These are phyloP conservation scores for Penicillium palitans DNA, from an alignment of 2,329 filamentous ascomycete genomes.

Conservation along the genomic window DNA sequence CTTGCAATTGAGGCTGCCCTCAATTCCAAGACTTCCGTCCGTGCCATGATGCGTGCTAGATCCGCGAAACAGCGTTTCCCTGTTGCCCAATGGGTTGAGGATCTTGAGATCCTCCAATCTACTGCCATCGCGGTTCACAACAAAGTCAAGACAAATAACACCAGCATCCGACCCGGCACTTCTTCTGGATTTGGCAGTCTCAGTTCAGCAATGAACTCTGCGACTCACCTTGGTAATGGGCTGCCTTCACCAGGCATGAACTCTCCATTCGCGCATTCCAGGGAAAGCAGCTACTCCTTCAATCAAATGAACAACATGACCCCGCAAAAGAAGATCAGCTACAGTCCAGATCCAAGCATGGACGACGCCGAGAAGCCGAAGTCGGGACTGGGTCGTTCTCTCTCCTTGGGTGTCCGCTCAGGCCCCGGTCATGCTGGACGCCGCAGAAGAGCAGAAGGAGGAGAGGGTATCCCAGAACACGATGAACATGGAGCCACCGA, in stretches of 20 bases:
- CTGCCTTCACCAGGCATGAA: slow-evolving; percentile 30
- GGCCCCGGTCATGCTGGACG: slow-evolving; percentile 45
- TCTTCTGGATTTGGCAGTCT: slow-evolving; percentile 46
- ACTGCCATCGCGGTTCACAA: slow-evolving; percentile 60
- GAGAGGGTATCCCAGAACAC: slow-evolving; percentile 23
- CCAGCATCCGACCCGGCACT: slow-evolving; percentile 38
- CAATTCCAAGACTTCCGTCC: slow-evolving; percentile 56
- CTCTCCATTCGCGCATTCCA: slow-evolving; percentile 26
- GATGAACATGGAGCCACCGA: slow-evolving; percentile 17
- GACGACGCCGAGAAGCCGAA: slow-evolving; percentile 34
- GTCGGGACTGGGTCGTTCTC: slow-evolving; percentile 39
- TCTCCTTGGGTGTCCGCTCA: slow-evolving; percentile 46
- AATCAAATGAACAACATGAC: slow-evolving; percentile 37
- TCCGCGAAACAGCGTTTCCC: slow-evolving; percentile 67
- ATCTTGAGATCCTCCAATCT: slow-evolving; percentile 62
- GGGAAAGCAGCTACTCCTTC: slow-evolving; percentile 27
- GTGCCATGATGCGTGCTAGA: slow-evolving; percentile 64
- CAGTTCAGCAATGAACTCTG: slow-evolving; percentile 13
- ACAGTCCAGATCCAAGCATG: slow-evolving; percentile 38
- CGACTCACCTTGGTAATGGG: slow-evolving; percentile 16
- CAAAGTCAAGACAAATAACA: slow-evolving; percentile 38
- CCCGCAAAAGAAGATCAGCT: slow-evolving; percentile 39
- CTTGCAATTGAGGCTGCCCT: slow-evolving; percentile 62
- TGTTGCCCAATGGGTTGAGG: slow-evolving; percentile 66
- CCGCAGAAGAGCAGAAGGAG: slow-evolving; percentile 15